Base-by-base conservation (phyloP, 257 asterid genomes). In the Jasminum sambac region DNA sequence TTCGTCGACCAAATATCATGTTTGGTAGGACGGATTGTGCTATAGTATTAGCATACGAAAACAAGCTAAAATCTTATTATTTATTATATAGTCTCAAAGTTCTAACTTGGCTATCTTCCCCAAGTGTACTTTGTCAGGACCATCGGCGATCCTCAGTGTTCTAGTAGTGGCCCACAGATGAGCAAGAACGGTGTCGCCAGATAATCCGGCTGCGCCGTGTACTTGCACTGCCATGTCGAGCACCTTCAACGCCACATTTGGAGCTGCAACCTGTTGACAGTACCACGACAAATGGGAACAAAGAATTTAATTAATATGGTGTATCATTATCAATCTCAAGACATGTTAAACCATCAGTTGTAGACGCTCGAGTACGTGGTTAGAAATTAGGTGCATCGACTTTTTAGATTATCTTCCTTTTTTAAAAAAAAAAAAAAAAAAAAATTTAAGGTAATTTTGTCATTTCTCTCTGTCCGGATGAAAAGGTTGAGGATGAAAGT, bases 191-290 rank as follows among this genome's bases (percentile, higher is more conserved):
- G 96, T 95, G 82, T 95, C 99, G 0, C 95, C 91, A 0, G 98
- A 95, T 71, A 95, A 12, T 52, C 99, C 99, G 13, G 98, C 98
- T 12, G 92, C 99, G 2, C 99, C 99, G 12, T 91, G 97, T 74
- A 95, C 96, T 85, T 94, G 99, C 90, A 95, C 91, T 4, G 98
- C 96, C 80, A 74, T 89, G 76, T 95, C 98, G 19, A 95, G 91
- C 52, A 91, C 98, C 83, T 79, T 86, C 81, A 91, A 70, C 17
- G 96, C 96, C 99, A 91, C 89, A 68, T 82, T 84, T 5, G 99
- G 99, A 62, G 98, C 85, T 13, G 96, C 98, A n/a, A 94, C 92
- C 97, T 94, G 80, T 64, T 44, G 73, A 11, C 8, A 16, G 34
- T 16, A 70, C 26, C 46, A 42, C 46, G 26, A 58, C 41, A 21